Conservation (phyloP, 1,139 yeast species). For the Suhomyces bokatorum region DNA sequence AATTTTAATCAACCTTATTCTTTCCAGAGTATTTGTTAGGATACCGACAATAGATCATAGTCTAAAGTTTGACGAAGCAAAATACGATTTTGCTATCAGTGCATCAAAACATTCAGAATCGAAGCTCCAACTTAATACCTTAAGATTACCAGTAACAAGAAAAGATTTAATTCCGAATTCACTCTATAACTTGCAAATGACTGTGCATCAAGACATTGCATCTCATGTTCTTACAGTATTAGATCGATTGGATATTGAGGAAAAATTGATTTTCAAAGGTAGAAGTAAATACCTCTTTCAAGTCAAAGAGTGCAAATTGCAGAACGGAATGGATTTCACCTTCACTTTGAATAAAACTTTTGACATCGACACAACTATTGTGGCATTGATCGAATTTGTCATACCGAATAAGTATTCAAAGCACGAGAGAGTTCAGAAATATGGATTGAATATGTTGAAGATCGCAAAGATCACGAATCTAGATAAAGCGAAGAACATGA, state of each 20-base stretch:
- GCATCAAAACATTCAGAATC: not conserved
- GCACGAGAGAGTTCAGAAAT: conserved; percentile 21
- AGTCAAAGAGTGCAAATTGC: conserved; percentile 13
- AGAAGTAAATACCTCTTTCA: conserved; percentile 32
- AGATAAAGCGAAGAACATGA: conserved; percentile 4
- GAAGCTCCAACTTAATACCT: not conserved
- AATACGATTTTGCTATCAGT: not conserved
- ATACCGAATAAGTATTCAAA: conserved; percentile 35
- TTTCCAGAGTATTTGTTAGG: not conserved
- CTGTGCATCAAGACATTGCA: conserved; percentile 9
- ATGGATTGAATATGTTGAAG: conserved; percentile 26
- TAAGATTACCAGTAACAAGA: not conserved
- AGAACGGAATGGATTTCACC: conserved; percentile 4
- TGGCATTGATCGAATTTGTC: conserved; percentile 26
- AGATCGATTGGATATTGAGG: conserved; percentile 21
- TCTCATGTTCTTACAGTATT: conserved; percentile 25
- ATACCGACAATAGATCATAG: not conserved
- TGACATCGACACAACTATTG: not conserved
- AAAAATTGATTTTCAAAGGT: conserved; percentile 26
- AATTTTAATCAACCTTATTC: not conserved
- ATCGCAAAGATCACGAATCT: conserved; percentile 16
- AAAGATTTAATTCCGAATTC: not conserved
- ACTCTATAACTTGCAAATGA: not conserved
- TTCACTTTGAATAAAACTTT: conserved; percentile 2
- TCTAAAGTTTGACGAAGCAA: not conserved